phyloP scores from a whole-genome alignment of 2,329 filamentous ascomycete species.

The Xylaria polymorpha region DNA sequence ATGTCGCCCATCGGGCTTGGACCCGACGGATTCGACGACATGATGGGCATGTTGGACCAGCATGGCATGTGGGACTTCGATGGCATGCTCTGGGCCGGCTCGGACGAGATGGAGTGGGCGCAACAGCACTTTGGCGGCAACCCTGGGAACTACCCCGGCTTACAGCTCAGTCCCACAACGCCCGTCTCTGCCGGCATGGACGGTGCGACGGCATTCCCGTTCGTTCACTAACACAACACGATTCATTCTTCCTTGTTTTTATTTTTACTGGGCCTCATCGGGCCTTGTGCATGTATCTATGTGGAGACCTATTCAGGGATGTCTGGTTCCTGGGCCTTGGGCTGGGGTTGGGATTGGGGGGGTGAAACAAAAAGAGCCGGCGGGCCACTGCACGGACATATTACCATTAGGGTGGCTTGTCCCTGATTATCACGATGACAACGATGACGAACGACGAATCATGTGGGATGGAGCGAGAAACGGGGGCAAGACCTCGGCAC shows the following conservation, averaged over 20 bases:
- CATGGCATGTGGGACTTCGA: conserved; percentile 67
- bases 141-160: conserved; percentile 45
- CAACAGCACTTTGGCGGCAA: conserved; percentile 48
- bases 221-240: conserved; percentile 53
- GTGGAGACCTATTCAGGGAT: conserved; percentile 18
- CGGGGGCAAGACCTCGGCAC: conserved; percentile 1
- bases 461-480: conserved; percentile 11
- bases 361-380: conserved; percentile 17
- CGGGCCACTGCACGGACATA: conserved; percentile 15
- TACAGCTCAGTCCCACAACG: conserved; percentile 45
- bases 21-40: conserved; percentile 61
- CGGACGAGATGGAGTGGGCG: conserved; percentile 54
- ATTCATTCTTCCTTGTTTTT: conserved; percentile 10
- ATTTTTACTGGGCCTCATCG: conserved; percentile 8
- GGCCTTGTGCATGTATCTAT: conserved; percentile 14
- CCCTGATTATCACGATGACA: conserved; percentile 33
- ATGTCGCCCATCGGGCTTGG: conserved; percentile 65
- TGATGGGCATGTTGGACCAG: conserved; percentile 66
- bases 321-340: conserved; percentile 23
- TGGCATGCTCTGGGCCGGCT: conserved; percentile 64
- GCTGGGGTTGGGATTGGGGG: neutral
- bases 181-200: conserved; percentile 53
- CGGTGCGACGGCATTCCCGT: conserved; percentile 53
- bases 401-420: conserved; percentile 19
- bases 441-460: conserved; percentile 32